Percentiles rank a stretch among this genome's conserved stretches.
Evolutionary conservation across 192 early-diverging fungal genomes (phyloP).

Genomic region (Entrophospora sp.): DNA sequence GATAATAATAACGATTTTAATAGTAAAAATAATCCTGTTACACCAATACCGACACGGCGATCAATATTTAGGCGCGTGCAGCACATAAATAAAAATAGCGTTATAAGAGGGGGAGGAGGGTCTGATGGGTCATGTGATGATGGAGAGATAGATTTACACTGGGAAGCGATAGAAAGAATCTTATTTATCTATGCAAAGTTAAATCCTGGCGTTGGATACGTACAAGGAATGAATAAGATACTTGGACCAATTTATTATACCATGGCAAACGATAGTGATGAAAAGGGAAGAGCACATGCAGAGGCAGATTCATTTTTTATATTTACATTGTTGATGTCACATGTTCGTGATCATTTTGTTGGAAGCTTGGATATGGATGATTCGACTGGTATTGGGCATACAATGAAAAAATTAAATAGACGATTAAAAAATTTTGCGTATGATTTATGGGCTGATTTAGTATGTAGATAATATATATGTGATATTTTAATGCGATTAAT

Average conservation of each 20-base stretch:
- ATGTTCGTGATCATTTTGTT: constrained; percentile 75
- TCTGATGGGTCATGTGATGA: constrained; percentile 13
- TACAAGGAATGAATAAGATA: constrained; percentile 87
- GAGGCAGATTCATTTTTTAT: constrained; percentile 77
- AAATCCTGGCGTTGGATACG: constrained; percentile 74
- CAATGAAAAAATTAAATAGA: constrained; percentile 48
- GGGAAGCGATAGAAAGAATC: constrained; percentile 69
- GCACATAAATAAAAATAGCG: constrained; percentile 55
- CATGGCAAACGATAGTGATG: constrained; percentile 49
- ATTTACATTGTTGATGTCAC: constrained; percentile 60
- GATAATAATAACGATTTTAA: too few relatives aligned
- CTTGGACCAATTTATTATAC: constrained; percentile 75
- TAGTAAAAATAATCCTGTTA: too few relatives aligned
- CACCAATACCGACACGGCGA: constrained; percentile 37
- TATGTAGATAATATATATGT: neutral
- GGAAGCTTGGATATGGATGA: constrained; percentile 55
- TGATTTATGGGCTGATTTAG: constrained; percentile 54
- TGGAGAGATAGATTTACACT: constrained; percentile 53
- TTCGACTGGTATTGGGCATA: constrained; percentile 50
- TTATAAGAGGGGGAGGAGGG: constrained; percentile 35
- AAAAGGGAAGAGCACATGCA: constrained; percentile 47
- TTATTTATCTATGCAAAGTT: constrained; percentile 72
- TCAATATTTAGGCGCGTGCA: constrained; percentile 56
- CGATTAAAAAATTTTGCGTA: constrained; percentile 45
- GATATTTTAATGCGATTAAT: too few relatives aligned